Base-by-base conservation (phyloP, 2,329 filamentous ascomycete genomes). In the Exophiala viscosa region DNA sequence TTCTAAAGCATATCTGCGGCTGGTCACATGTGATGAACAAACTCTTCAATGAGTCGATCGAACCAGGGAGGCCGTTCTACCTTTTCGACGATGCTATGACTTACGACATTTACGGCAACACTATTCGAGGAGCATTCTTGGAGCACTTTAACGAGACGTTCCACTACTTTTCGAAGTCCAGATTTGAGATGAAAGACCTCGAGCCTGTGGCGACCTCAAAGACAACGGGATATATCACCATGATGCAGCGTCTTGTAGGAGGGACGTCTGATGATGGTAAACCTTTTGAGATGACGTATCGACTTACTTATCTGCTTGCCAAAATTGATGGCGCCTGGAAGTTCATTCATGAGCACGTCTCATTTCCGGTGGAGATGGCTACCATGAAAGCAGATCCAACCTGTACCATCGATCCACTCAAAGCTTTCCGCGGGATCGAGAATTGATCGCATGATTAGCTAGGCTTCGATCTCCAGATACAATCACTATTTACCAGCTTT, bases 371-470 rank as follows among this genome's bases (percentile, higher is more conserved):
- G 9, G 36, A 40, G n/a, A n/a, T 40, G 15, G 36, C n/a, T 10
- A 40, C 9, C 36, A 17, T 10, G 15, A 40, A 40, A 17, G 15
- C n/a, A n/a, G 36, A 40, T n/a, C 17, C 9, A 17, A 40, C 36
- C 4, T 40, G 36, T 18, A 32, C 46, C 35, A 34, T 48, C 36
- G 65, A 67, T 17, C 64, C 69, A 14, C 68, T 32, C 13, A 48
- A 48, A 23, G 46, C 46, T 17, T 48, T 48, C 36, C 17, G 17
- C 72, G 33, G 45, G 20, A 42, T 45, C 28, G 43, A 13, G 7
- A 17, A 11, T 18, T 15, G 34, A 32, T n/a, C 13, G 20, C 28
- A 23, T 23, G 7, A 45, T 17, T 15, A 32, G 14, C 17, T 13
- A 6, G 13, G 23, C 11, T 23, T 23, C 20, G 20, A 23, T 23